phyloP scores from a whole-genome alignment of 2,329 filamentous ascomycete species.

The Hymenotorrendiella dingleyae region DNA sequence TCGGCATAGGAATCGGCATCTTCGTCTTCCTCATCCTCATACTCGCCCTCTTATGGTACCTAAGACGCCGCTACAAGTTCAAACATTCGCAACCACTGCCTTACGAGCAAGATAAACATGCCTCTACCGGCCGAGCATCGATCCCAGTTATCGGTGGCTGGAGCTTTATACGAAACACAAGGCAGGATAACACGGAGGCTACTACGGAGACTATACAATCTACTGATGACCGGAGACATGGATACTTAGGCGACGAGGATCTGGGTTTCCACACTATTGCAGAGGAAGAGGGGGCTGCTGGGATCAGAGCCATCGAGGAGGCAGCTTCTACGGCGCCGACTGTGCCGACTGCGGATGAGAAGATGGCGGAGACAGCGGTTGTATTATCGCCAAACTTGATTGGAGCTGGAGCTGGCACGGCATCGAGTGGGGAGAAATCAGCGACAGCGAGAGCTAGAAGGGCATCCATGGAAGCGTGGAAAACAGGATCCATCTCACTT shows the following conservation, averaged over 20 bases:
- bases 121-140: not conserved
- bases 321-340: not conserved
- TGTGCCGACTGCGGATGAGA: not conserved
- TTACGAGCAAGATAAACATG: not conserved
- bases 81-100: not conserved
- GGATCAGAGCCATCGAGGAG: too few species aligned
- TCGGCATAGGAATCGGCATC: constrained; percentile 1
- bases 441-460: not conserved
- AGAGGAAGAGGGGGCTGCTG: not conserved
- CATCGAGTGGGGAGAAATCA: not conserved
- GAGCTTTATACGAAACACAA: not conserved
- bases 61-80: not conserved
- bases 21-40: constrained; percentile 2
- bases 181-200: not conserved
- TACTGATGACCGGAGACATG: not conserved
- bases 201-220: not conserved
- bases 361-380: not conserved
- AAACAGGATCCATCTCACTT: not conserved
- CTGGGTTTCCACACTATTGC: not conserved
- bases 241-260: not conserved
- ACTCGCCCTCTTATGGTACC: not conserved
- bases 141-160: not conserved
- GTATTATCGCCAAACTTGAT: not conserved
- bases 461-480: constrained; percentile 2
- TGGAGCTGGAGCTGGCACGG: not conserved